Base-by-base conservation (phyloP, 1,284 basidiomycete species). In the Bjerkandera adusta region DNA sequence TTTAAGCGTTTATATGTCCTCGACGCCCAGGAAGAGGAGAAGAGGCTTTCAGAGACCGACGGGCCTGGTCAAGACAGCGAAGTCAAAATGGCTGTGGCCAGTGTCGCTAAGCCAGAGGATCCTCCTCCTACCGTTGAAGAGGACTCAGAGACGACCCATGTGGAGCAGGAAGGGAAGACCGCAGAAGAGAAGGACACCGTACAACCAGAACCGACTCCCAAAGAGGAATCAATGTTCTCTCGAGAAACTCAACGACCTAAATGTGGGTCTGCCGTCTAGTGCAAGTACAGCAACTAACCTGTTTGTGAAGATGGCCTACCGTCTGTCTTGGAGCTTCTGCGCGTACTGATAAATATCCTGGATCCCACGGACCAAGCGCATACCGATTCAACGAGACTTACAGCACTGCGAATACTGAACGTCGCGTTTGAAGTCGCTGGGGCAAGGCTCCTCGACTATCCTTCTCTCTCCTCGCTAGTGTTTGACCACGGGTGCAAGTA, bases 321-420 rank as follows among this genome's bases (percentile, higher is more conserved):
- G 0, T 96, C 97, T 2, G 86, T 97, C 42, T 73, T 94, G 20
- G 97, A 99, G 64, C 82, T 99, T 3, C 74, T 99, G 30, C 86
- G 95, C 1, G 97, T 99, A 22, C 79, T 99, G 39, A 85, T 97
- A 58, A 95, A 96, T 53, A 89, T 99, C 18, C 77, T 99, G 21
- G 94, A 99, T 65, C 97, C 97, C 13, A 89, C 83, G 57, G 94
- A 97, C 60, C 85, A 92, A 54, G 84, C 95, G 45, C 96, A 99
- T 64, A 98, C 97, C 4, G 95, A 98, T 64, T 92, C 95, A 3
- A 98, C 97, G 57, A 85, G 97, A 5, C 73, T 97, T 10, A 89
- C 92, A 37, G 90, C 94, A 1, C 77, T 99, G 26, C 81, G 87
- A 1, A 88, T 97, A 45, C 76, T 99, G 41, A 94, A 93, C 58